Conservation (phyloP, 352 stramenopile species). For the Phytopythium ostracodes region DNA sequence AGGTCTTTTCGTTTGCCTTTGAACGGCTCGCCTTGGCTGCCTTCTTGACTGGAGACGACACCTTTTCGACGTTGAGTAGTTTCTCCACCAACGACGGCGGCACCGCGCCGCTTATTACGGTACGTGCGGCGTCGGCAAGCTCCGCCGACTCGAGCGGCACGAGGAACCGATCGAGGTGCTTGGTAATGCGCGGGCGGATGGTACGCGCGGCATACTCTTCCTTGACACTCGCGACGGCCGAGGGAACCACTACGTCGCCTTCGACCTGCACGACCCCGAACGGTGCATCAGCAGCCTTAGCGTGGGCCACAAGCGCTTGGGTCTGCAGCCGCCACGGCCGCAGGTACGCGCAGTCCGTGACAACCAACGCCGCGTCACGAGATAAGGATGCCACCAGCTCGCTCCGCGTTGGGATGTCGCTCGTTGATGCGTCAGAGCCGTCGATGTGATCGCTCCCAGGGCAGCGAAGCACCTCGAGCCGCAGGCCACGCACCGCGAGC, state of each 20-base stretch:
- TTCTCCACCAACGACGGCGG: slow-evolving; percentile 18
- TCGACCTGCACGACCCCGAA: slow-evolving; percentile 93
- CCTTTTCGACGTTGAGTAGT: background rate
- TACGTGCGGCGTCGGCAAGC: slow-evolving; percentile 25
- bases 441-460: slow-evolving; percentile 9
- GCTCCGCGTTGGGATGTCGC: slow-evolving; percentile 15
- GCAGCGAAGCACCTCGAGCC: slow-evolving; percentile 64
- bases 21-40: background rate
- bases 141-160: slow-evolving; percentile 38
- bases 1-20: background rate
- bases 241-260: slow-evolving; percentile 96
- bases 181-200: slow-evolving; percentile 96
- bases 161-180: slow-evolving; percentile 87
- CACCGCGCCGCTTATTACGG: slow-evolving; percentile 2
- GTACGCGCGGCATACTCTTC: slow-evolving; percentile 97
- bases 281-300: slow-evolving; percentile 3
- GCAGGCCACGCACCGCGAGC: slow-evolving; percentile 44
- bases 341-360: slow-evolving; percentile 79
- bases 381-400: slow-evolving; percentile 45
- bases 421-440: background rate
- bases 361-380: slow-evolving; percentile 49
- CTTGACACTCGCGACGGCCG: slow-evolving; percentile 90
- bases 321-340: slow-evolving; percentile 45
- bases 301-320: slow-evolving; percentile 30
- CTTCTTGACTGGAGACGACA: background rate